Evolutionary conservation across 2,329 filamentous ascomycete species (phyloP), one percentile per base, ranked within the genome.

Genomic region (Stachybotrys elegans): DNA sequence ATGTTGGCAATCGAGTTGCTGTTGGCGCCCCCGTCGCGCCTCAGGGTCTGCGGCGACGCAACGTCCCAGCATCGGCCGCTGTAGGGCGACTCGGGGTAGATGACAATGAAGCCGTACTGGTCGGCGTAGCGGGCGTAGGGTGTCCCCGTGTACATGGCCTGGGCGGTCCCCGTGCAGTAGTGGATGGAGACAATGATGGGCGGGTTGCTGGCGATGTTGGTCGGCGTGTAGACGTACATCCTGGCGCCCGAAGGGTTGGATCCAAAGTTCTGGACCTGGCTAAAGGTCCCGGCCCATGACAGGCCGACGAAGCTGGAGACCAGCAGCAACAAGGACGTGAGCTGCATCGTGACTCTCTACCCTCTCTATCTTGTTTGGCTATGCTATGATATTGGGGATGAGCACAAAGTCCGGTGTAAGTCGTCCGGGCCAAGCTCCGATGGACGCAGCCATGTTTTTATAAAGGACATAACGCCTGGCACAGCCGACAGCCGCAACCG

Each of bases 41-140:
- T 72, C 6, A 78, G 62, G 0, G 72, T 64, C 22, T 64, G 67
- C 31, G 67, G 67, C 11, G 72, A 78, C 5, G 75, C 71, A 5
- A 83, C 79, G 51, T 83, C 79, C 72, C 78, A 83, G 62, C 79
- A 83, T 31, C 58, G 69, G 25, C 66, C 68, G 14, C 56, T 56
- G 22, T 54, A 55, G 5, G 53, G 54, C 5, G 63, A 70, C 52
- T 66, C 65, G 3, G 72, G 72, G 48, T 70, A 75, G 49, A 74
- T 69, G 16, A 70, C 58, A 43, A 84, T 78, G 60, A 76, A 81
- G 34, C 76, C 77, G 41, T 76, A 66, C 22, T 63, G 59, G 47
- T 81, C 76, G 13, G 79, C 75, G 13, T 76, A 65, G 3, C 62
- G 63, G 23, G 73, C 71, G 56, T 79, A 82, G 2, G 73, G 69